phyloP scores from a whole-genome alignment of 164 flowering plant genomes.

The Vitis labrusca region DNA sequence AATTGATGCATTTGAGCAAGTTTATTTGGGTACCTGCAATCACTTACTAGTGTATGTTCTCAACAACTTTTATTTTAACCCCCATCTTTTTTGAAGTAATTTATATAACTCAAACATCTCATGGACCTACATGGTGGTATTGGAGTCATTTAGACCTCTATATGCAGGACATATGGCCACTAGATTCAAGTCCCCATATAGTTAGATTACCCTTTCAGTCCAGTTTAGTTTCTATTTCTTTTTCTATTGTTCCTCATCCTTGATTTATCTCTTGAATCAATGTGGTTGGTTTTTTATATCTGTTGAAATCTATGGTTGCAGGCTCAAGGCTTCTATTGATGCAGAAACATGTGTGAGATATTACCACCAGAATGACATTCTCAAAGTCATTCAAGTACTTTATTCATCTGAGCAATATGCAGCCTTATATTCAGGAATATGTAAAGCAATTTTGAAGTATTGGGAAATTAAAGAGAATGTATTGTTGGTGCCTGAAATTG shows the following conservation, averaged over 20 bases:
- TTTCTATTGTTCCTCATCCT: not conserved
- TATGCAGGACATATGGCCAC: too few species aligned
- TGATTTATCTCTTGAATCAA: not conserved
- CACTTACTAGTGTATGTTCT: conserved; percentile 90
- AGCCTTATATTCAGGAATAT: conserved; percentile 52
- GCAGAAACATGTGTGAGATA: conserved; percentile 47
- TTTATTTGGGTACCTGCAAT: conserved; percentile 81
- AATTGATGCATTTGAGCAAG: conserved; percentile 62
- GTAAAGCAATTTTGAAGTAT: conserved; percentile 60
- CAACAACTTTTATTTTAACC: not conserved
- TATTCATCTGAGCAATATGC: conserved; percentile 43
- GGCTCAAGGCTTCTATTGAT: conserved; percentile 49
- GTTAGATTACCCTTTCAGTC: not conserved
- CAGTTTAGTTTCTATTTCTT: not conserved
- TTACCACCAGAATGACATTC: conserved; percentile 69
- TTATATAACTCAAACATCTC: too few species aligned
- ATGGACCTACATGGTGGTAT: too few species aligned
- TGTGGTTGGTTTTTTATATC: conserved; percentile 1
- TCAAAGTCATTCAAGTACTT: conserved; percentile 53
- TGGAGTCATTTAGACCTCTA: too few species aligned
- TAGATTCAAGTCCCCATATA: too few species aligned
- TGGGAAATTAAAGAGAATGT: conserved; percentile 56
- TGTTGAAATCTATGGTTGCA: conserved; percentile 34
- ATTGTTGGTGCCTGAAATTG: conserved; percentile 20
- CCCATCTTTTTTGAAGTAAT: not conserved